Base-by-base conservation (phyloP, 345 rosid species). In the Balakata baccata region DNA sequence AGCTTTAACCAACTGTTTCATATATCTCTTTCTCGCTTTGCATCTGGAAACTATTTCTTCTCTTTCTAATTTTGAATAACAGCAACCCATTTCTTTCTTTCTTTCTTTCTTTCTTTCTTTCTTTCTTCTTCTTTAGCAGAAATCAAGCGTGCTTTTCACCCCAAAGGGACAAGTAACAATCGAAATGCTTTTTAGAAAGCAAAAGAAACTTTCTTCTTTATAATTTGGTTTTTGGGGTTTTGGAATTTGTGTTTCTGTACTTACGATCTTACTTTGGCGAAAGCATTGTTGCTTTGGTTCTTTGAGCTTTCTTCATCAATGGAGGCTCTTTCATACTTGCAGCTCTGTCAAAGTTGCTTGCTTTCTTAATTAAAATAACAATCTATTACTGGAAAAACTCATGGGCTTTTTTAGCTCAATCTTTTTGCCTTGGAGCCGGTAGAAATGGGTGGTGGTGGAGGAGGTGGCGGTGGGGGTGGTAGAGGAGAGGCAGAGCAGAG, bases 11-110 rank as follows among this genome's bases (percentile, higher is more conserved):
- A 92, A 83, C 59, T 92, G 92, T 62, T 95, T 92, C 85, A 89
- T 86, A 82, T 95, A 95, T 51, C 88, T 81, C 89, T 91, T 92
- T 75, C 99, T 86, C 4, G 96, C 95, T 76, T 89, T 92, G 81
- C 97, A 95, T 50, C 96, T 87, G 3, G 97, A 86, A 77, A 94
- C 99, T 52, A 84, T 87, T 72, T 92, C 99, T 72, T 90, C 90
- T 54, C 96, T 86, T 54, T 90, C 92, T 53, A 92, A 78, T 47
- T 87, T 87, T 18, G 99, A 94, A 75, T 83, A 87, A 78, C 97
- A 92, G 69, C 95, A 89, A 51, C 98, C 99, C 99, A 94, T 94
- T 39, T 29, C 69, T 22, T 47, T 62, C 13, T 53, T 1, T 78
- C 20, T 51, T 50, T 65, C 59, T 45, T 5, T 43, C 4, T 5